These are phyloP conservation scores for Penicillium capsulatum DNA, from an alignment of 2,329 filamentous ascomycete genomes.

Conservation along the genomic window DNA sequence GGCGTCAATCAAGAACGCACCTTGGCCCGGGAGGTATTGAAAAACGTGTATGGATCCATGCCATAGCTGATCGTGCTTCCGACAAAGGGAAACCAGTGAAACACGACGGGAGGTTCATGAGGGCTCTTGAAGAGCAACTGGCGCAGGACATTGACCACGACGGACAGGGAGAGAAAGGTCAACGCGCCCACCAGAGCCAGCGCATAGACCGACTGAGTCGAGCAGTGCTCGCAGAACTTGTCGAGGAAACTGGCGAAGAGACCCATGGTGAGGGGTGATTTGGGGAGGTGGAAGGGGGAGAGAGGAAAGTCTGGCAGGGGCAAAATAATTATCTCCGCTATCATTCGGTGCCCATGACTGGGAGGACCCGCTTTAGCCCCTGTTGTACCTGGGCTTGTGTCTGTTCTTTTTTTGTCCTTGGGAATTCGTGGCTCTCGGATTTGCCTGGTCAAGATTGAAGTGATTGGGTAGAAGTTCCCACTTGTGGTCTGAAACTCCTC, in stretches of 20 bases:
- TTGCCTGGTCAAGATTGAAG: no score
- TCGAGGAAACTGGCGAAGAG: conserved; percentile 48
- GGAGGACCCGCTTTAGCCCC: conserved; percentile 16
- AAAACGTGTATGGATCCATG: conserved; percentile 70
- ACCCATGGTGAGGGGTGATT: conserved; percentile 43
- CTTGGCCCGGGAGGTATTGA: conserved; percentile 65
- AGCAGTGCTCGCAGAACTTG: conserved; percentile 45
- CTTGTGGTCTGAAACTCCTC: no score
- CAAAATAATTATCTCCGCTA: conserved; percentile 23
- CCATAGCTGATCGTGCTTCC: conserved; percentile 92
- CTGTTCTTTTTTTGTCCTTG: not conserved
- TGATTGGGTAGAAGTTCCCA: no score
- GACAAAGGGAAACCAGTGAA: conserved; percentile 66
- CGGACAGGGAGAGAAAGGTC: conserved; percentile 51
- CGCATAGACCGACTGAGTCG: conserved; percentile 45
- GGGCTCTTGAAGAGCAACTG: conserved; percentile 79
- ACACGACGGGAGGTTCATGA: conserved; percentile 67
- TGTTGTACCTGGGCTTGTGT: not conserved
- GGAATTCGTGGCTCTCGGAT: not conserved
- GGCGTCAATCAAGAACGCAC: conserved; percentile 44
- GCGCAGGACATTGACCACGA: conserved; percentile 72
- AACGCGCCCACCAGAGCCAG: conserved; percentile 44
- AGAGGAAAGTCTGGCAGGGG: conserved; percentile 8
- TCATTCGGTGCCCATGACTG: conserved; percentile 16
- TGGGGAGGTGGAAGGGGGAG: conserved; percentile 1